Conservation (phyloP, 1,284 basidiomycete species). For the Ustilago shanxiensis region DNA sequence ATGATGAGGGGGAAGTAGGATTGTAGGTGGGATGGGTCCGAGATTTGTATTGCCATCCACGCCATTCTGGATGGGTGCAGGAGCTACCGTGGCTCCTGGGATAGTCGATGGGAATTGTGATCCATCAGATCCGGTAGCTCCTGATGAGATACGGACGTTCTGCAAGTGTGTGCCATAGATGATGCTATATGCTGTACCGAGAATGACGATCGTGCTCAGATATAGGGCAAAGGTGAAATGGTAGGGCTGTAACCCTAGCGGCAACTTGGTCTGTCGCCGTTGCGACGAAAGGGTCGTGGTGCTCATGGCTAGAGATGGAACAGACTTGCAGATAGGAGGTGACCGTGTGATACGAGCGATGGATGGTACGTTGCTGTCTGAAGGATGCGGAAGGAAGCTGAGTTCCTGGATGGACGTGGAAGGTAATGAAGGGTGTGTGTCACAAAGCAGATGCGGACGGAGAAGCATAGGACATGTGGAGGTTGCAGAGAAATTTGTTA, state of each 20-base stretch:
- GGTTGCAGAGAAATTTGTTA: not conserved
- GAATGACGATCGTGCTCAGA: constrained; percentile 72
- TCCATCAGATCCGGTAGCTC: constrained; percentile 62
- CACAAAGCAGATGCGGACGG: constrained; percentile 4
- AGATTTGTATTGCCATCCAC: constrained; percentile 75
- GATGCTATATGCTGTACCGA: constrained; percentile 75
- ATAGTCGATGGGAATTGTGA: constrained; percentile 28
- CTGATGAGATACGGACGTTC: constrained; percentile 47
- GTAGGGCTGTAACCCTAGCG: constrained; percentile 40
- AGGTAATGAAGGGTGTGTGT: not conserved
- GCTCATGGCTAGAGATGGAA: constrained; percentile 12
- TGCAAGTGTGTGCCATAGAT: constrained; percentile 73
- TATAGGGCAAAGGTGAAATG: constrained; percentile 53
- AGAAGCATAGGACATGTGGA: constrained; percentile 3
- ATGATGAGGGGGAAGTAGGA: constrained; percentile 75
- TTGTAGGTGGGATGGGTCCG: constrained; percentile 71
- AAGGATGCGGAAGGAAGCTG: not conserved
- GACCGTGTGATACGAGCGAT: not conserved
- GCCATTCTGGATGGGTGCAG: constrained; percentile 14
- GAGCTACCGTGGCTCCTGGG: constrained; percentile 37
- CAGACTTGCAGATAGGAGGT: not conserved
- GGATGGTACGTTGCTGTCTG: not conserved
- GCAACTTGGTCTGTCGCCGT: constrained; percentile 31
- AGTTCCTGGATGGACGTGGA: not conserved
- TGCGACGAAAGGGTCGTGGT: constrained; percentile 1